Evolutionary conservation across 1,284 basidiomycete genomes (phyloP).

Genomic region (Rhodotorula sp.): DNA sequence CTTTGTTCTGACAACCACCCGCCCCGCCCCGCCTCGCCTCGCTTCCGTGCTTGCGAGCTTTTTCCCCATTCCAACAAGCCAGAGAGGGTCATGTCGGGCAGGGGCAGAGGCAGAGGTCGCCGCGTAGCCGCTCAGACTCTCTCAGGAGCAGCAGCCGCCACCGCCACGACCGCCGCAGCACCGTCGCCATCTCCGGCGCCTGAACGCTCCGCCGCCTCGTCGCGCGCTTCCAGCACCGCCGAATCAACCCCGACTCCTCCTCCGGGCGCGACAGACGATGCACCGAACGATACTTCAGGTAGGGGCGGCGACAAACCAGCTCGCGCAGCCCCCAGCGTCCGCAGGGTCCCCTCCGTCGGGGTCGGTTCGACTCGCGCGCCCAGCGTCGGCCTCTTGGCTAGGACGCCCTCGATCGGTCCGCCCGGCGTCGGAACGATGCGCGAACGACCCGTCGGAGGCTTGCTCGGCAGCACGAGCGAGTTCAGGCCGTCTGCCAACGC

Average conservation of each 20-base stretch:
- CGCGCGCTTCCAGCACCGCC: slow-evolving; percentile 5
- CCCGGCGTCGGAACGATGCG: not conserved
- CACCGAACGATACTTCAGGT: not conserved
- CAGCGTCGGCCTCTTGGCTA: slow-evolving; percentile 5
- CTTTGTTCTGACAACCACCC: too few relatives aligned
- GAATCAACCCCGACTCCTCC: not conserved
- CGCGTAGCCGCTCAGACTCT: slow-evolving; percentile 20
- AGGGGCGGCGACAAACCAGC: not conserved
- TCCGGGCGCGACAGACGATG: slow-evolving; percentile 1
- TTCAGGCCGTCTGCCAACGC: slow-evolving; percentile 17
- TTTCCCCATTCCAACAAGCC: not conserved
- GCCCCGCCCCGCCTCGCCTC: too few relatives aligned
- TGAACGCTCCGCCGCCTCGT: slow-evolving; percentile 4
- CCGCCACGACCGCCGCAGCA: not conserved
- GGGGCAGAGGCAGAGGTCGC: slow-evolving; percentile 23
- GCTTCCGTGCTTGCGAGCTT: not conserved
- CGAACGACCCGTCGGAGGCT: slow-evolving; percentile 30
- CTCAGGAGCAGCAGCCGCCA: not conserved
- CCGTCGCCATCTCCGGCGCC: slow-evolving; percentile 22
- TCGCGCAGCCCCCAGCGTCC: not conserved
- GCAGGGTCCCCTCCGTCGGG: slow-evolving; percentile 28
- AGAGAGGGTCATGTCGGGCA: slow-evolving; percentile 7
- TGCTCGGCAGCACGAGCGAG: slow-evolving; percentile 30
- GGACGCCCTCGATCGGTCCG: slow-evolving; percentile 5
- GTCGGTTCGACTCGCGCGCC: slow-evolving; percentile 17